phyloP scores from a whole-genome alignment of 805 yeast species.

The Jamesozyma spencerorum region DNA sequence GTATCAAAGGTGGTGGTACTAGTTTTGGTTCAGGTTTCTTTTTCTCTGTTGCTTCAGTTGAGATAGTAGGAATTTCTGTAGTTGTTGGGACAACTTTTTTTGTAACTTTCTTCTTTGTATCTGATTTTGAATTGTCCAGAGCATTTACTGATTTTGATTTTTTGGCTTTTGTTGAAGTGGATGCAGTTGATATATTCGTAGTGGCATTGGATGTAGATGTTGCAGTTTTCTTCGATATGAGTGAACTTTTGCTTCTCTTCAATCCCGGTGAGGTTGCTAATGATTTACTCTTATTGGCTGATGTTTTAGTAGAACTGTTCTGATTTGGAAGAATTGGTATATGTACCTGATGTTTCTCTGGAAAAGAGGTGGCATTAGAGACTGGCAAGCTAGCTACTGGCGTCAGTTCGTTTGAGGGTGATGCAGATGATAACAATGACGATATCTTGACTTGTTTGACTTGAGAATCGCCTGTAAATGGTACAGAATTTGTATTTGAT shows the following conservation, averaged over 20 bases:
- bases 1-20: slow-evolving; percentile 17
- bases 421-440: slow-evolving; percentile 10
- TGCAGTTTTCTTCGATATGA: neutral
- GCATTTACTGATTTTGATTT: slow-evolving; percentile 6
- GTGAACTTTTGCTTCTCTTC: slow-evolving; percentile 4
- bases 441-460: slow-evolving; percentile 15
- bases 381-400: neutral
- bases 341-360: no score
- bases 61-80: neutral
- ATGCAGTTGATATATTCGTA: slow-evolving; percentile 1
- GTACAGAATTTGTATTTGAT: neutral
- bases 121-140: slow-evolving; percentile 1
- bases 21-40: slow-evolving; percentile 14
- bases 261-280: neutral
- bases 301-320: no score
- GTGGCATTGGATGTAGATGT: no score
- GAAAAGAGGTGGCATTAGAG: neutral
- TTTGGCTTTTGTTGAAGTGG: slow-evolving; percentile 2
- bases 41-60: slow-evolving; percentile 3
- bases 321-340: no score
- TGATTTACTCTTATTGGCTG: neutral
- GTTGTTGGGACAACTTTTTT: neutral
- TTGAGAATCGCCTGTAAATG: neutral
- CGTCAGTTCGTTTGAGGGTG: neutral
- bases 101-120: slow-evolving; percentile 2